Conservation (phyloP, 495 filamentous ascomycete genomes). For the Umbilicaria muhlenbergii region DNA sequence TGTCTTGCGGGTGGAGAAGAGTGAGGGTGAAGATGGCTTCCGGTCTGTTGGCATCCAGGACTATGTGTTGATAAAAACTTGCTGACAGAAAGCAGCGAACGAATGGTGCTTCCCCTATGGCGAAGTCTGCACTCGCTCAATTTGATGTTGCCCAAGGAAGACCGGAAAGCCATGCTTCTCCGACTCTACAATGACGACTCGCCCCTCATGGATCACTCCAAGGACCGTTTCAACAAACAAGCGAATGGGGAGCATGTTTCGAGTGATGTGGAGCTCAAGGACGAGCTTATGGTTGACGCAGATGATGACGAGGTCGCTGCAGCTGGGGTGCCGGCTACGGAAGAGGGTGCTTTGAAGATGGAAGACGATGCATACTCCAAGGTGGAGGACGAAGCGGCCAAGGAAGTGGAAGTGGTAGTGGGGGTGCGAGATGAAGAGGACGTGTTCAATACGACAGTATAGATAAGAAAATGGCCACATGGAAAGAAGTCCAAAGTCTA, state of each 20-base stretch:
- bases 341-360: slow-evolving; percentile 15
- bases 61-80: not conserved
- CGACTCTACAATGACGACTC: slow-evolving; percentile 76
- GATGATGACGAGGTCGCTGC: slow-evolving; percentile 11
- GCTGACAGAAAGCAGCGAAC: slow-evolving; percentile 34
- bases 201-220: slow-evolving; percentile 38
- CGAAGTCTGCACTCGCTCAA: slow-evolving; percentile 74
- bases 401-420: slow-evolving; percentile 25
- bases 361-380: slow-evolving; percentile 23
- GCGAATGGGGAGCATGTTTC: slow-evolving; percentile 11
- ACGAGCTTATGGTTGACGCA: slow-evolving; percentile 1
- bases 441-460: slow-evolving; percentile 29
- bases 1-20: slow-evolving; percentile 66
- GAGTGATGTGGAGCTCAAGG: not conserved
- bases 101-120: slow-evolving; percentile 83
- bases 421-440: slow-evolving; percentile 28
- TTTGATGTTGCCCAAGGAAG: slow-evolving; percentile 95
- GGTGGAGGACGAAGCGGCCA: slow-evolving; percentile 23
- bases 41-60: slow-evolving; percentile 21
- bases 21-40: slow-evolving; percentile 52
- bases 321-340: slow-evolving; percentile 5
- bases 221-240: slow-evolving; percentile 12
- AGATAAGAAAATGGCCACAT: not conserved
- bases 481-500: no score
- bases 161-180: slow-evolving; percentile 79